Base-by-base conservation (phyloP, 2,329 filamentous ascomycete genomes). In the Endothia cerciana region DNA sequence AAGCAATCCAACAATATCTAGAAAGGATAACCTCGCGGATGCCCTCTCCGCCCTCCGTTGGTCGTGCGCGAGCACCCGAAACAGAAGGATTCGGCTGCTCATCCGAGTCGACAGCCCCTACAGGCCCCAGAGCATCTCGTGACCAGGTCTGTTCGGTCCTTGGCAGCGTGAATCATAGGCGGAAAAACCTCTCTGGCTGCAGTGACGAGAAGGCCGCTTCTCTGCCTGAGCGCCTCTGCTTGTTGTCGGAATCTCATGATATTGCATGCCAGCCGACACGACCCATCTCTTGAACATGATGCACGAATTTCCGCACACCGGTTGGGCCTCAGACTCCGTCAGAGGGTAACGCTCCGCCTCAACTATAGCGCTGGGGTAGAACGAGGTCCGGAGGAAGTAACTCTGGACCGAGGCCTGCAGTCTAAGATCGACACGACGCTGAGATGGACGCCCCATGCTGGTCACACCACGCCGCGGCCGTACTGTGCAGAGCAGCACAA, bases 141-240 rank as follows among this genome's bases (percentile, higher is more conserved):
- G 40, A 38, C 57, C 36, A 28, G 25, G 47, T 40, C 51, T 30
- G 36, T 17, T 19, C 4, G 36, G 28, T 33, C 22, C 64, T 62
- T 62, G 64, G 64, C 64, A 58, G 22, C 47, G 45, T 41, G 38
- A 36, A 63, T 33, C 41, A 65, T 65, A 65, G 64, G 64, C 64
- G 64, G 64, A 65, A 65, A 65, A 65, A 65, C 33, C 41, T 22
- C 17, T n/a, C 22, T 53, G 22, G 49, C n/a, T 43, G 25, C 38
- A 45, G 40, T n/a, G 40, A 45, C 38, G 57, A 41, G 38, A 28
- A 45, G 25, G 40, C 28, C 40, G 38, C 36, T 11, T 8, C 22
- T 59, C 13, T 57, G 43, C 45, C 25, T 11, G n/a, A 8, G 15
- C 49, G 49, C 25, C 49, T 55, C 28, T 19, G 19, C 28, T 13